Evolutionary conservation across 768 basidiomycete species (phyloP), one percentile per base, ranked within the genome.

Genomic region (Boletus rubroflammeus): DNA sequence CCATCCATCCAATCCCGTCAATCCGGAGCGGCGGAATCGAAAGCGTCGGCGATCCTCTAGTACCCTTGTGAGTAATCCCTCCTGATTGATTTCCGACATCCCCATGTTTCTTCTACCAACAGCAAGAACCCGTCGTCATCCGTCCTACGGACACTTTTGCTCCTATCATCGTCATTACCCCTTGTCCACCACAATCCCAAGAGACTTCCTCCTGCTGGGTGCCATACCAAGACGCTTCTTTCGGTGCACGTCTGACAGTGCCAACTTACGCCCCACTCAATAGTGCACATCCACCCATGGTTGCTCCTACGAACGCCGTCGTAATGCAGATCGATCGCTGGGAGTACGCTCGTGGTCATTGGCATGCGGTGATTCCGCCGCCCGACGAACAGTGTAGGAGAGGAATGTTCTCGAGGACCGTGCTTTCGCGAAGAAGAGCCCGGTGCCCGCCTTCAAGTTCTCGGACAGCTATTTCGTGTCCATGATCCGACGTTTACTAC

Each of bases 181-280:
- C 76, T 5, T 80, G 80, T 62, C 67, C 71, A 4, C 53, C 71
- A 1, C 71, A 75, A 32, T 59, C 72, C 6, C 74, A 63, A 36
- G 76, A 77, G 54, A 67, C 64, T n/a, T n/a, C n/a, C 5, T 73
- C 77, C 1, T 78, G 72, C 43, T 78, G 73, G 54, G 73, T 81
- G 19, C 82, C 83, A 11, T 73, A 73, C 57, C 83, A 85, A 66
- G 78, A 84, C 61, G 70, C 76, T 14, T 78, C 75, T 5, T 84
- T 82, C 61, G 78, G 80, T 34, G 68, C 71, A 45, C 72, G 71
- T 29, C 76, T 84, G 23, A 75, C 77, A 2, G 77, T 85, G 15
- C 83, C 82, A 6, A 68, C 66, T 36, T 72, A 80, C 57, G 72
- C 75, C 3, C 71, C 69, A 25, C 74, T 78, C 55, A 84, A 83